Base-by-base conservation (phyloP, 495 filamentous ascomycete genomes). In the Penicillium dipodomyicola region DNA sequence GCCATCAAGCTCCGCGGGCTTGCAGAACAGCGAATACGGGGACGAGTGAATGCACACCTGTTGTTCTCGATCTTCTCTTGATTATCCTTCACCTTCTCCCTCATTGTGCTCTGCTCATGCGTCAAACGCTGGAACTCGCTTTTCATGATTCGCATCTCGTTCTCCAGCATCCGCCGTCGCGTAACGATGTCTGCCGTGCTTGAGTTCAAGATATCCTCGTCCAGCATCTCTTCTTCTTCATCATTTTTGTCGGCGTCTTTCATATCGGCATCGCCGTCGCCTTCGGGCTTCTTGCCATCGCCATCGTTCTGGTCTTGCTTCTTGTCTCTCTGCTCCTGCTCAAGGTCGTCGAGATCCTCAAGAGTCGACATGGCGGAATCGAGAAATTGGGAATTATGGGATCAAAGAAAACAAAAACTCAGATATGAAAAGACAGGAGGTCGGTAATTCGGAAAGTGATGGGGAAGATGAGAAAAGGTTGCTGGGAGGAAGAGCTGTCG, bases 41-140 rank as follows among this genome's bases (percentile, higher is more conserved):
- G 23, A 33, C 11, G 19, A 9, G 45, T 49, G 40, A 33, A 52
- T 39, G 15, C 55, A 49, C 80, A 96, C 94, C 91, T 86, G 74
- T 98, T 98, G 72, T 98, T 98, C 57, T 96, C 92, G 58, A 98
- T 97, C 84, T 97, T 98, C 60, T 98, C 94, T 65, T 88, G 74
- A 65, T 98, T 98, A 68, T 98, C 94, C 82, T 97, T 97, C 70
- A 97, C 96, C 81, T 96, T 97, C 69, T 98, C 95, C 55, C 84
- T 82, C 94, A 97, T 98, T 56, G 87, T 83, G 51, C 85, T 83
- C 78, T 96, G 96, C 76, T 98, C 94, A 66, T 97, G 94, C 63
- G 87, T 87, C 79, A 98, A 81, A 64, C 94, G 87, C 72, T 96
- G 91, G 67, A 83, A 91, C 74, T 98, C 94, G 83, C 91, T 96